Percentiles rank a stretch among this genome's conserved stretches.
Evolutionary conservation across 148 eudicot genomes (phyloP).

Genomic region (Rhododendron ferrugineum): DNA sequence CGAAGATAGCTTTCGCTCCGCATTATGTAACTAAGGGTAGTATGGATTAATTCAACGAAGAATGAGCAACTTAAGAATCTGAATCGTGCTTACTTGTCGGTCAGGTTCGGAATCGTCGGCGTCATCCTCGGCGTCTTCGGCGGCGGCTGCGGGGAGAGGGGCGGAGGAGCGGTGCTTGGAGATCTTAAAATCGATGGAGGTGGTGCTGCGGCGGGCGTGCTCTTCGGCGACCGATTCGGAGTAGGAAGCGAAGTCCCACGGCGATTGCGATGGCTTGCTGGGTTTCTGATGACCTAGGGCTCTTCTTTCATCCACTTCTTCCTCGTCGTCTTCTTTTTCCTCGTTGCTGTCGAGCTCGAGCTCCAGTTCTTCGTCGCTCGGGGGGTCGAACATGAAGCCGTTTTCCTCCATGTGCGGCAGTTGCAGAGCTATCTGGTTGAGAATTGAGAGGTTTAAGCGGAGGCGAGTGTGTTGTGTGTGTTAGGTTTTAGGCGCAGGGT

Average conservation of each 20-base stretch:
- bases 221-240: constrained; percentile 75
- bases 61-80: no score
- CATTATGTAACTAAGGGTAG: no score
- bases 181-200: constrained; percentile 76
- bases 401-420: background rate
- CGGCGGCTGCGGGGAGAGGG: constrained; percentile 11
- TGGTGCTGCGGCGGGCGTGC: constrained; percentile 70
- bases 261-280: constrained; percentile 30
- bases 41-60: no score
- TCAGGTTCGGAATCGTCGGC: constrained; percentile 39
- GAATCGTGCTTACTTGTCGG: constrained; percentile 25
- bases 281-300: background rate
- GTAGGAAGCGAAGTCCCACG: constrained; percentile 86
- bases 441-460: background rate
- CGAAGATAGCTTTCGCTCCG: no score
- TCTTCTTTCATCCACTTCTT: background rate
- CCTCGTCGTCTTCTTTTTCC: constrained; percentile 2
- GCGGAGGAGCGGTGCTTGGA: constrained; percentile 22
- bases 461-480: background rate
- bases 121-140: constrained; percentile 16
- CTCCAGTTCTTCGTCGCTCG: constrained; percentile 45
- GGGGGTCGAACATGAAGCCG: constrained; percentile 37
- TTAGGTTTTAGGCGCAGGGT: background rate
- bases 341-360: constrained; percentile 7
- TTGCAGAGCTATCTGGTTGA: background rate